These are phyloP conservation scores for Fraxinus cuspidata DNA, from an alignment of 257 asterid species.

Conservation along the genomic window DNA sequence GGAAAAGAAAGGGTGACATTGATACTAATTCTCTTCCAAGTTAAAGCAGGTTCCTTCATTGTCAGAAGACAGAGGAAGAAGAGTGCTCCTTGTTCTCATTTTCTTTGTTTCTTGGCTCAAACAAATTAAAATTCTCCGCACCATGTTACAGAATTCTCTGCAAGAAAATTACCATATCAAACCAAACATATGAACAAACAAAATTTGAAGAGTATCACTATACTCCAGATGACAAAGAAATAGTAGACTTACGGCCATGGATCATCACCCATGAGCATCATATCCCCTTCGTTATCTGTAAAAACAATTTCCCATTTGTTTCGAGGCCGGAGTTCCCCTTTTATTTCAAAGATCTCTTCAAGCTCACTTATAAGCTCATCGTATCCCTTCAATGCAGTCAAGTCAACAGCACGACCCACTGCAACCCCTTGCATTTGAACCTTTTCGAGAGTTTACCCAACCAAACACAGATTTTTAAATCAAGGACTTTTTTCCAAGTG, in stretches of 20 bases:
- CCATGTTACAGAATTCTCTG: constrained; percentile 71
- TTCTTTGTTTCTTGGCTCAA: constrained; percentile 59
- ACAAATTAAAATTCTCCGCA: constrained; percentile 56
- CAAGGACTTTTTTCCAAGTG: constrained; percentile 13
- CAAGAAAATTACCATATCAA: constrained; percentile 18
- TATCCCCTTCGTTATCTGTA: constrained; percentile 93
- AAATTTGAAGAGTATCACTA: not conserved
- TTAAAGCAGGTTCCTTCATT: constrained; percentile 33
- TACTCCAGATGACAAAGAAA: not conserved
- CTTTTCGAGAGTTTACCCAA: constrained; percentile 39
- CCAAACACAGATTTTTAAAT: constrained; percentile 6
- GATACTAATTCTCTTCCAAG: constrained; percentile 19
- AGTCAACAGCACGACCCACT: constrained; percentile 96
- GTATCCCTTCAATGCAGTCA: constrained; percentile 68
- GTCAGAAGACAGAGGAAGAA: constrained; percentile 33
- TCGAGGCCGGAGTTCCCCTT: constrained; percentile 69
- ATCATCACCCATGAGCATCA: constrained; percentile 93
- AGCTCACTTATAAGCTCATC: constrained; percentile 74
- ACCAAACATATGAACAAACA: not conserved
- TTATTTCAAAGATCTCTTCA: constrained; percentile 86
- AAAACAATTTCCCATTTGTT: constrained; percentile 84
- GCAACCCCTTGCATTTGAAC: constrained; percentile 99
- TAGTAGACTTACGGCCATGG: constrained; percentile 84
- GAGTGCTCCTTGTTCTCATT: constrained; percentile 45
- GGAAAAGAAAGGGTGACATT: not conserved